These are phyloP conservation scores for Neoascochyta sp. DNA, from an alignment of 2,329 filamentous ascomycete genomes.

Conservation along the genomic window DNA sequence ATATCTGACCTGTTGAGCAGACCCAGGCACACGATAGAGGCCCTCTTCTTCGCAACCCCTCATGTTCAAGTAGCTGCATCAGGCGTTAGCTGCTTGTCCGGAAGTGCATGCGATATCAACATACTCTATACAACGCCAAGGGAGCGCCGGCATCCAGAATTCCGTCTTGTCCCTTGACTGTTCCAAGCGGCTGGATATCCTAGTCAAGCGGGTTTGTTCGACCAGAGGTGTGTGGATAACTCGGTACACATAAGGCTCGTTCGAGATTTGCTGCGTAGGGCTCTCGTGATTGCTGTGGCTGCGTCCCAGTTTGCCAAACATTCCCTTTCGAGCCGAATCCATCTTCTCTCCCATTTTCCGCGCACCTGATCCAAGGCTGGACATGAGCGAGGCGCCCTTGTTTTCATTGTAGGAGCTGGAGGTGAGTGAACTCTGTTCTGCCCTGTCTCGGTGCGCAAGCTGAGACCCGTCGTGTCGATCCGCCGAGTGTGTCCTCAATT, in stretches of 20 bases:
- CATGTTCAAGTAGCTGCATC: slow-evolving; percentile 74
- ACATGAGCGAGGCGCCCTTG: slow-evolving; percentile 62
- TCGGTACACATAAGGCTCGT: slow-evolving; percentile 78
- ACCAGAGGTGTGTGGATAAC: slow-evolving; percentile 83
- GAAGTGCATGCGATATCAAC: slow-evolving; percentile 21
- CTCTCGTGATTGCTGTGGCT: slow-evolving; percentile 68
- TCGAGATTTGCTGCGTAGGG: slow-evolving; percentile 59
- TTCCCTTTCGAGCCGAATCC: slow-evolving; percentile 71
- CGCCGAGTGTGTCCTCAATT: slow-evolving; percentile 65
- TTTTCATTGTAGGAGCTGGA: slow-evolving; percentile 57
- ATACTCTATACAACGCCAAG: slow-evolving; percentile 89
- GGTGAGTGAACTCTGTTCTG: slow-evolving; percentile 35
- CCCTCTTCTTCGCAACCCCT: slow-evolving; percentile 93
- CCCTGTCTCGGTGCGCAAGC: slow-evolving; percentile 28
- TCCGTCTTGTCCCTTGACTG: slow-evolving; percentile 92
- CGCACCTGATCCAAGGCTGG: slow-evolving; percentile 67
- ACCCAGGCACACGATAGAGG: slow-evolving; percentile 86
- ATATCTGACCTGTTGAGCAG: slow-evolving; percentile 83
- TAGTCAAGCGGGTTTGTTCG: slow-evolving; percentile 83
- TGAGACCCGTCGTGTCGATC: slow-evolving; percentile 54
- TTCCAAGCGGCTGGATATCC: slow-evolving; percentile 85
- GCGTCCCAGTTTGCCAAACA: slow-evolving; percentile 74
- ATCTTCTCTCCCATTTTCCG: slow-evolving; percentile 68
- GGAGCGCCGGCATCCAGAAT: slow-evolving; percentile 97
- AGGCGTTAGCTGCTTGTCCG: slow-evolving; percentile 10